Conservation (phyloP, 345 rosid genomes). For the Xanthoceras sorbifolium region DNA sequence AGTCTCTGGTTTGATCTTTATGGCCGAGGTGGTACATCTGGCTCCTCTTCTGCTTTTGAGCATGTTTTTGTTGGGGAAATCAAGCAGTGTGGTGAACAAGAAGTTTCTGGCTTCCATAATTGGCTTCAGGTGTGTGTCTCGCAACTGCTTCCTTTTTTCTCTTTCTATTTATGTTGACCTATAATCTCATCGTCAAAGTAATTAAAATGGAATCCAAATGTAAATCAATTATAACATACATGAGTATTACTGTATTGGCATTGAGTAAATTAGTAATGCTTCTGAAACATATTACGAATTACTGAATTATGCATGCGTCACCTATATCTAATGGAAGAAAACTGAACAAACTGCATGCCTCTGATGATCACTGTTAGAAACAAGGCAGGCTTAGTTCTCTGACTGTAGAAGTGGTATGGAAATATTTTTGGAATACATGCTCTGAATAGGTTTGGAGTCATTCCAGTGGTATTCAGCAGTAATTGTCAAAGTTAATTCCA, state of each 20-base stretch:
- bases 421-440: neutral
- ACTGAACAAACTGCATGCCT: neutral
- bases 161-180: neutral
- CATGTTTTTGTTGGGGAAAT: constrained; percentile 98
- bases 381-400: neutral
- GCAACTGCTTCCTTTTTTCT: neutral
- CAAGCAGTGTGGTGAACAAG: constrained; percentile 67
- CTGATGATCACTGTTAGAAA: neutral
- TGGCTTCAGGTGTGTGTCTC: constrained; percentile 82
- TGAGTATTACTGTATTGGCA: neutral
- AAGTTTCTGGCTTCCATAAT: constrained; percentile 91
- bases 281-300: neutral
- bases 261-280: neutral
- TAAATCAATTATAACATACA: neutral
- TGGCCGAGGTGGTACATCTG: constrained; percentile 79
- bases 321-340: neutral
- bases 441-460: neutral
- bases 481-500: neutral
- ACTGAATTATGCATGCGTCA: neutral
- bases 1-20: constrained; percentile 86
- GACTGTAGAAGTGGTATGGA: neutral
- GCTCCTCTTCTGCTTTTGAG: constrained; percentile 92
- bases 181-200: neutral
- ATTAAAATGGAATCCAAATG: neutral
- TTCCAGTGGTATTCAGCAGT: neutral